phyloP scores from a whole-genome alignment of 2,329 filamentous ascomycete species.

The Emmonsiellopsis sp. region DNA sequence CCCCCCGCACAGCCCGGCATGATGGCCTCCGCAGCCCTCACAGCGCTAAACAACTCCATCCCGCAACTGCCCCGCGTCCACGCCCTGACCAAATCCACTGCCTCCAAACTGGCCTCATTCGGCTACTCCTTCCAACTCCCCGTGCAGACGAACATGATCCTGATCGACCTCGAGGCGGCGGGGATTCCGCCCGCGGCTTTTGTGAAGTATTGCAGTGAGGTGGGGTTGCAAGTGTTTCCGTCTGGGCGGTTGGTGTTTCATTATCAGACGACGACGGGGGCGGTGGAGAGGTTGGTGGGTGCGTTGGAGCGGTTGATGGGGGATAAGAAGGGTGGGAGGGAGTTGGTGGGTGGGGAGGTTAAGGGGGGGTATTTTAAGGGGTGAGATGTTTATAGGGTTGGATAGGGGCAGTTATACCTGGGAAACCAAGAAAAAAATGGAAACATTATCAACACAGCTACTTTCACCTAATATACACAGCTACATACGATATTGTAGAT shows the following conservation, averaged over 20 bases:
- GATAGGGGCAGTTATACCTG: neutral
- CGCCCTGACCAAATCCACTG: slow-evolving; percentile 14
- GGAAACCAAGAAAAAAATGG: neutral
- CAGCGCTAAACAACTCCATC: slow-evolving; percentile 16
- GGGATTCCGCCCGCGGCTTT: slow-evolving; percentile 14
- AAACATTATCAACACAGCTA: too few relatives aligned
- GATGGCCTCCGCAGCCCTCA: slow-evolving; percentile 20
- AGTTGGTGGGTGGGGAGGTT: slow-evolving; percentile 11
- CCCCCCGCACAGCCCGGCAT: slow-evolving; percentile 18
- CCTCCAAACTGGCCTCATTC: slow-evolving; percentile 12
- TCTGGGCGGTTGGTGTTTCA: slow-evolving; percentile 20
- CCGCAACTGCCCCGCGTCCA: slow-evolving; percentile 18
- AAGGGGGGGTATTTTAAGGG: slow-evolving; percentile 10
- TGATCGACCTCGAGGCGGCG: slow-evolving; percentile 16
- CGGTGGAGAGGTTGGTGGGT: slow-evolving; percentile 13
- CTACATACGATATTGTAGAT: too few relatives aligned
- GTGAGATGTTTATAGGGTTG: neutral
- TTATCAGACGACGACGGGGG: slow-evolving; percentile 18
- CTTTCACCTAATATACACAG: too few relatives aligned
- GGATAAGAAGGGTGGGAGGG: slow-evolving; percentile 15
- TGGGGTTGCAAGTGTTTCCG: slow-evolving; percentile 15
- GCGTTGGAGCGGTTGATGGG: slow-evolving; percentile 16
- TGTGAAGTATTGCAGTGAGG: slow-evolving; percentile 15
- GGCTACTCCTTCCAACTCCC: slow-evolving; percentile 18
- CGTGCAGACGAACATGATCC: slow-evolving; percentile 22